Percentiles rank a stretch among this genome's conserved stretches.
Evolutionary conservation across 345 rosid genomes (phyloP).

Genomic region (Carallia brachiata): DNA sequence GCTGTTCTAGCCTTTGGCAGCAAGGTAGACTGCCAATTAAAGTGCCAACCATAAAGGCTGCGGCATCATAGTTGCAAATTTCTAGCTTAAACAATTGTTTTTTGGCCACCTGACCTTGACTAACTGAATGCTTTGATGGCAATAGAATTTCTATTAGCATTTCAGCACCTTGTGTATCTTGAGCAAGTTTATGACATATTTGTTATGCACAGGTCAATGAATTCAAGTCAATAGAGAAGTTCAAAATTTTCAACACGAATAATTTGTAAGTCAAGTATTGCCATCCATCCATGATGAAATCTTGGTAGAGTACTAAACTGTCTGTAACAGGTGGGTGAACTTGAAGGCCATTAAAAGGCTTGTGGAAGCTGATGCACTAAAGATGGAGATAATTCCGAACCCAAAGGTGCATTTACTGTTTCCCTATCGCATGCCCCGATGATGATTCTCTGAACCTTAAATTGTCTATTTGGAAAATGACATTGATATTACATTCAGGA

Average conservation of each 20-base stretch:
- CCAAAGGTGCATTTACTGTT: conserved; percentile 31
- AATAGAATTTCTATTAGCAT: conserved; percentile 5
- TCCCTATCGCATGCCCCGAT: neutral
- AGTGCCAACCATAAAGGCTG: neutral
- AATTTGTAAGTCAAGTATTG: conserved; percentile 43
- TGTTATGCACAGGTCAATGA: conserved; percentile 13
- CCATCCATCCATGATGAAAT: neutral
- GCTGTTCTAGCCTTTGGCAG: neutral
- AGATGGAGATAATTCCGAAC: conserved; percentile 24
- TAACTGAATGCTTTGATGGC: neutral
- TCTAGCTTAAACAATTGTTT: neutral
- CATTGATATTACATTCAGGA: conserved; percentile 13
- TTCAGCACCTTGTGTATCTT: neutral
- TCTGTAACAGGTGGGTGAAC: conserved; percentile 49
- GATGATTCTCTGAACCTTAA: too few species aligned
- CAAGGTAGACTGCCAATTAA: neutral
- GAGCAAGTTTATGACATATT: conserved; percentile 12
- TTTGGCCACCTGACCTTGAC: neutral
- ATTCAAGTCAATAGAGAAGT: conserved; percentile 37
- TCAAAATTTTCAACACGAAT: conserved; percentile 47
- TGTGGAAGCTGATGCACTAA: conserved; percentile 37
- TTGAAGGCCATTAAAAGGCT: conserved; percentile 51
- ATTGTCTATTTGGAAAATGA: too few species aligned
- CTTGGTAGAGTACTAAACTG: conserved; percentile 9
- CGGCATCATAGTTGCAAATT: neutral